A percentile compares a stretch with the other conserved stretches of the same genome.
phyloP scores from a whole-genome alignment of 2,329 filamentous ascomycete genomes.

The Blumeria graminis region DNA sequence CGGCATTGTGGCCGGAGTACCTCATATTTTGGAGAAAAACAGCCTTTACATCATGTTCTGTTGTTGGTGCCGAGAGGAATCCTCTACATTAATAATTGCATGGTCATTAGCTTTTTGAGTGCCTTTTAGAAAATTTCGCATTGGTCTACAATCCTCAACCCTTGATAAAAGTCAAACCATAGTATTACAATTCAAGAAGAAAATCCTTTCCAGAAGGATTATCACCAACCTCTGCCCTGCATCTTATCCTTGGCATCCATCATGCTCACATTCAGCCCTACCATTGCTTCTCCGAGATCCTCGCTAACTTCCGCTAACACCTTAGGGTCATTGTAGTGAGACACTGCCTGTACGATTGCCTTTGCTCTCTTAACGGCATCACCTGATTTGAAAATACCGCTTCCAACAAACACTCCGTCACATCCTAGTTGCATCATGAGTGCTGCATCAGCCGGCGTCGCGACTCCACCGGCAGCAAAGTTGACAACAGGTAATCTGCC shows the following conservation, averaged over 20 bases:
- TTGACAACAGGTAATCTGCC: conserved; percentile 86
- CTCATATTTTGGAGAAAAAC: too few species aligned
- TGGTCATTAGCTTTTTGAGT: too few species aligned
- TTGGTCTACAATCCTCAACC: too few species aligned
- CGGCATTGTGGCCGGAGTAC: too few species aligned
- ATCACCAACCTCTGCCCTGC: conserved; percentile 63
- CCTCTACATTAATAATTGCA: too few species aligned
- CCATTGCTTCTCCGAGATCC: conserved; percentile 92
- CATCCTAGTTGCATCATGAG: conserved; percentile 99
- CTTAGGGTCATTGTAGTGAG: conserved; percentile 68
- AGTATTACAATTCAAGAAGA: too few species aligned
- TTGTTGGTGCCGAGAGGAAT: too few species aligned
- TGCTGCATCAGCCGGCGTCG: conserved; percentile 90
- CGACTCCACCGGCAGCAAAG: conserved; percentile 96
- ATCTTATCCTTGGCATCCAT: conserved; percentile 65
- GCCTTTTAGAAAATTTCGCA: too few species aligned
- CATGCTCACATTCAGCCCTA: conserved; percentile 66
- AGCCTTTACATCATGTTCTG: too few species aligned
- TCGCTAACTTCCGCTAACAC: conserved; percentile 69
- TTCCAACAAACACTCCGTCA: conserved; percentile 92
- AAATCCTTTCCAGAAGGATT: too few species aligned
- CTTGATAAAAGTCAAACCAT: too few species aligned
- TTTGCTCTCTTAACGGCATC: conserved; percentile 73
- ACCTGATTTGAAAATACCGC: conserved; percentile 91
- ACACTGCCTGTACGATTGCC: conserved; percentile 86